A percentile compares a stretch with the other conserved stretches of the same genome.
These are phyloP conservation scores for Metschnikowia kofuensis DNA, from an alignment of 805 yeast genomes.

Conservation along the genomic window DNA sequence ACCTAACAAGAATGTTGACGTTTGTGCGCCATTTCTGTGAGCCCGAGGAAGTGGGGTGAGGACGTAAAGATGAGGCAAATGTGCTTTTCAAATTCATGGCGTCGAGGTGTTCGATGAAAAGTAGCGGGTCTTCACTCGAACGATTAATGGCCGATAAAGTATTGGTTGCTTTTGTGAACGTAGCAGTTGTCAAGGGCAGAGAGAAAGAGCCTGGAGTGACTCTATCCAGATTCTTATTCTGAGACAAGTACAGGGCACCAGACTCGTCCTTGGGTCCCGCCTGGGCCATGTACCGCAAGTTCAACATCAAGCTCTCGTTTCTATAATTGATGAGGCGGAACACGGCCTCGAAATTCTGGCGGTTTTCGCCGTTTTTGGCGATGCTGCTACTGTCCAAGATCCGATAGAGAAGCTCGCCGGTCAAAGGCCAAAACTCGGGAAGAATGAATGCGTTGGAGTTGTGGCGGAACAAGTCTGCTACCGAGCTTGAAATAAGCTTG, in stretches of 20 bases:
- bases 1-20: conserved; percentile 33
- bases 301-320: conserved; percentile 68
- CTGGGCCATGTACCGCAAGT: conserved; percentile 25
- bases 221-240: no score
- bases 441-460: conserved; percentile 61
- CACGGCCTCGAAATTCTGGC: conserved; percentile 39
- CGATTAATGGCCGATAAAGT: conserved; percentile 17
- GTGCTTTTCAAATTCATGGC: conserved; percentile 28
- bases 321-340: conserved; percentile 61
- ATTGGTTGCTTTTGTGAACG: not conserved
- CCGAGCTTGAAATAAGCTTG: conserved; percentile 24
- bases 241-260: not conserved
- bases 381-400: conserved; percentile 24
- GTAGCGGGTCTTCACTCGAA: conserved; percentile 27
- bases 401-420: conserved; percentile 48
- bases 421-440: conserved; percentile 58
- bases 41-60: conserved; percentile 12
- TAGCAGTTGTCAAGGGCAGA: not conserved
- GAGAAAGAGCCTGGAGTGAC: not conserved
- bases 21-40: conserved; percentile 31
- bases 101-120: conserved; percentile 38
- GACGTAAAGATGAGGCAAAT: conserved; percentile 27
- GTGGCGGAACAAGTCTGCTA: conserved; percentile 43
- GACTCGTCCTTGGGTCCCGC: conserved; percentile 1
- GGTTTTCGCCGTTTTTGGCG: conserved; percentile 20